Evolutionary conservation across 345 rosid species (phyloP), one percentile per base, ranked within the genome.

Genomic region (Brassica rapa): DNA sequence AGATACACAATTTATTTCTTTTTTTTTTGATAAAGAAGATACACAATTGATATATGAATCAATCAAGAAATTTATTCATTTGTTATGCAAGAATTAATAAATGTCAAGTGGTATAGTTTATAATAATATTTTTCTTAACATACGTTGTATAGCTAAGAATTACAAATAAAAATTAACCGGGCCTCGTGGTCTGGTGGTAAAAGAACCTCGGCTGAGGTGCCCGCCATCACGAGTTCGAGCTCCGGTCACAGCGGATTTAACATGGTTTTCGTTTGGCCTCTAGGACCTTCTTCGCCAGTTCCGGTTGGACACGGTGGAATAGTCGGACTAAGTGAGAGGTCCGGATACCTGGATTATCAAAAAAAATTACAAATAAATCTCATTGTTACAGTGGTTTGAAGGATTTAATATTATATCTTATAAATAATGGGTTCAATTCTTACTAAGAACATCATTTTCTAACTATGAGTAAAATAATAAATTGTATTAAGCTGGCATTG

Each of bases 41-140:
- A 67, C 73, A 11, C 61, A 46, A 21, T 72, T n/a, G 23, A 32
- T 67, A 41, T 66, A 62, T 53, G 75, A 62, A 74, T 62, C 37
- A 11, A 49, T 24, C 25, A 32, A 9, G 1, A 77, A 12, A 25
- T 24, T 53, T n/a, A n/a, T 51, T 51, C 75, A 51, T 53, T 35
- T 62, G 32, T 23, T 43, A 33, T n/a, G 65, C 23, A 1, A 15
- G 27, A 61, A 15, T 49, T 49, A 33, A 46, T 69, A 23, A 51
- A n/a, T 51, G 6, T n/a, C 21, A 51, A n/a, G 56, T n/a, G 56
- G 56, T 5, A 51, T 5, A 51, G 8, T 51, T 46, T n/a, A 51
- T 51, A 51, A 51, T 51, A 51, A n/a, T 51, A n/a, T 51, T n/a
- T 11, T 11, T 51, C 56, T 51, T 51, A 19, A 51, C 16, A 51